These are phyloP conservation scores for Hermanozyma aechmeae DNA, from an alignment of 805 yeast species.

Conservation along the genomic window DNA sequence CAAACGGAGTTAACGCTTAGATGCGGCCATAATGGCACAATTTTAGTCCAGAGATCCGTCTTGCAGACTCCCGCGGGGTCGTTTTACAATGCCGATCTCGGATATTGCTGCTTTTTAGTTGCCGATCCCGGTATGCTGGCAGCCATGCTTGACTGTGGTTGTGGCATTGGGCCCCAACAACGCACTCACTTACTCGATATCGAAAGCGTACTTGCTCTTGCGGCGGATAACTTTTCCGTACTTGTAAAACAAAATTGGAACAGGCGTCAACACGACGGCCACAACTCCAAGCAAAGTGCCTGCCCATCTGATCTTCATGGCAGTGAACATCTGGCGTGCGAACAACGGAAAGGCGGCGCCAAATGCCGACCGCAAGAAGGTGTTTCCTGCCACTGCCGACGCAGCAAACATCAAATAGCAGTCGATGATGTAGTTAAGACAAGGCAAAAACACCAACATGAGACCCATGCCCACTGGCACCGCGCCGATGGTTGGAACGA, in stretches of 20 bases:
- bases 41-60: no score
- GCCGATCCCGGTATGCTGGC: no score
- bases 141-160: no score
- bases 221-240: conserved; percentile 29
- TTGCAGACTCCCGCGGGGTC: no score
- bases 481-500: conserved; percentile 46
- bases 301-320: conserved; percentile 47
- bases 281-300: conserved; percentile 44
- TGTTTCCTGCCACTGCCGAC: conserved; percentile 56
- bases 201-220: conserved; percentile 3
- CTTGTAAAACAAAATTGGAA: conserved; percentile 44
- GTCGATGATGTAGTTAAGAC: conserved; percentile 53
- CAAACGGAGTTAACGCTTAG: no score
- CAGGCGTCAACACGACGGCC: conserved; percentile 42
- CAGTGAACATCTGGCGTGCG: conserved; percentile 41
- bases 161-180: no score
- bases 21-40: no score
- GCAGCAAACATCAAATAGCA: conserved; percentile 51
- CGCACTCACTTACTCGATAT: no score
- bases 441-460: conserved; percentile 48
- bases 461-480: conserved; percentile 35
- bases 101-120: no score
- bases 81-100: no score
- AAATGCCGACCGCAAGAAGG: conserved; percentile 48
- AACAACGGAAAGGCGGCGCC: conserved; percentile 58